phyloP scores from a whole-genome alignment of 331 rosid species.

The Saraca asoca region DNA sequence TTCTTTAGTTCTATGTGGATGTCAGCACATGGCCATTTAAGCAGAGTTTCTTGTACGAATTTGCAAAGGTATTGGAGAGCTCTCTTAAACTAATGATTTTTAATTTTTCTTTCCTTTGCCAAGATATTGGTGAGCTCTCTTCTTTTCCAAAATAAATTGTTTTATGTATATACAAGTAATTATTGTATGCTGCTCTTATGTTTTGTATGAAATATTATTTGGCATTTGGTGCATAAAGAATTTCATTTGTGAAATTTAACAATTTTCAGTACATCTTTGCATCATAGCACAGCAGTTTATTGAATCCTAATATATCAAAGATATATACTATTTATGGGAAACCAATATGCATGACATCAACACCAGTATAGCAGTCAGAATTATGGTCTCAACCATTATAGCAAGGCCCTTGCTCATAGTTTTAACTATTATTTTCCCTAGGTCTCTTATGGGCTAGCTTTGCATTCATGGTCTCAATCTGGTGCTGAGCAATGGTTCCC shows the following conservation, averaged over 20 bases:
- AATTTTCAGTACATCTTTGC: not conserved
- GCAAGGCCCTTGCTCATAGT: too few relatives aligned
- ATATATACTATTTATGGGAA: not conserved
- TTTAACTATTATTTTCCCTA: too few relatives aligned
- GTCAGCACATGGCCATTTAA: not conserved
- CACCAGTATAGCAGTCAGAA: not conserved
- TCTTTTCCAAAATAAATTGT: not conserved
- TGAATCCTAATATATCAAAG: not conserved
- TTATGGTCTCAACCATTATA: too few relatives aligned
- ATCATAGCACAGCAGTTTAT: not conserved
- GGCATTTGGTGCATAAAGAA: too few relatives aligned
- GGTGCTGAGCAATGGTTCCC: too few relatives aligned
- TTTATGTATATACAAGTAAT: not conserved
- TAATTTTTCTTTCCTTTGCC: not conserved
- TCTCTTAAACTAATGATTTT: not conserved
- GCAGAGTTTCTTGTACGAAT: not conserved
- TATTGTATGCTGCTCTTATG: not conserved
- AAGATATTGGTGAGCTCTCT: too few relatives aligned
- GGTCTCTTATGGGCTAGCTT: too few relatives aligned
- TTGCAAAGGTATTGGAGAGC: slow-evolving; percentile 11
- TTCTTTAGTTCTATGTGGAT: not conserved
- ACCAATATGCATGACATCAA: not conserved
- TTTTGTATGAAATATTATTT: not conserved
- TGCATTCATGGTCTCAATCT: too few relatives aligned
- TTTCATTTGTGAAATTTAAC: slow-evolving; percentile 1